phyloP scores from a whole-genome alignment of 2,329 filamentous ascomycete genomes.

The Cladophialophora psammophila region DNA sequence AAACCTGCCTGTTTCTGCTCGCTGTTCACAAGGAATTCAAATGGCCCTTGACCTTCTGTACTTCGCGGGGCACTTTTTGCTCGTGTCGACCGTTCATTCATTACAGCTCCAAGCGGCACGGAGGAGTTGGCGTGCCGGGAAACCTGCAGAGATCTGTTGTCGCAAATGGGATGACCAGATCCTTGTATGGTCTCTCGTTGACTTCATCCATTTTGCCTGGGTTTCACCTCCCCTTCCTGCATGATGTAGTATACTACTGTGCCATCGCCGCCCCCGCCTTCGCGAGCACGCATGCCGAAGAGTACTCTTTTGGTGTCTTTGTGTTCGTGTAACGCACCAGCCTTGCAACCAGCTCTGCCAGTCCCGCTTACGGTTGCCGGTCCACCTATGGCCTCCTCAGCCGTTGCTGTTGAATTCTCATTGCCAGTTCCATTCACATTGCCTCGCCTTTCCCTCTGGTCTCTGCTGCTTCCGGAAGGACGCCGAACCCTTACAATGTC shows the following conservation, averaged over 20 bases:
- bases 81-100: no score
- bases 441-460: conserved; percentile 8
- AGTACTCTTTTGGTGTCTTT: conserved; percentile 63
- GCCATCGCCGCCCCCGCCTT: conserved; percentile 60
- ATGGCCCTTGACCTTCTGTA: no score
- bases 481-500: conserved; percentile 36
- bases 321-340: conserved; percentile 41
- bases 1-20: no score
- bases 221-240: conserved; percentile 70
- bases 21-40: no score
- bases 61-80: no score
- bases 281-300: conserved; percentile 64
- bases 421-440: background rate
- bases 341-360: conserved; percentile 43
- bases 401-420: background rate
- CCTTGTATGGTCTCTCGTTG: no score
- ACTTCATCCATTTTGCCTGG: conserved; percentile 61
- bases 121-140: no score
- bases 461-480: conserved; percentile 28
- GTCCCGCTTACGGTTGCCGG: conserved; percentile 41
- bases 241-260: conserved; percentile 72
- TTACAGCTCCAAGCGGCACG: no score
- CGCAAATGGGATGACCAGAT: no score
- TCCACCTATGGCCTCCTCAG: conserved; percentile 3
- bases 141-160: no score